These are phyloP conservation scores for Hymenoscyphus albidus DNA, from an alignment of 2,329 filamentous ascomycete species.

Conservation along the genomic window DNA sequence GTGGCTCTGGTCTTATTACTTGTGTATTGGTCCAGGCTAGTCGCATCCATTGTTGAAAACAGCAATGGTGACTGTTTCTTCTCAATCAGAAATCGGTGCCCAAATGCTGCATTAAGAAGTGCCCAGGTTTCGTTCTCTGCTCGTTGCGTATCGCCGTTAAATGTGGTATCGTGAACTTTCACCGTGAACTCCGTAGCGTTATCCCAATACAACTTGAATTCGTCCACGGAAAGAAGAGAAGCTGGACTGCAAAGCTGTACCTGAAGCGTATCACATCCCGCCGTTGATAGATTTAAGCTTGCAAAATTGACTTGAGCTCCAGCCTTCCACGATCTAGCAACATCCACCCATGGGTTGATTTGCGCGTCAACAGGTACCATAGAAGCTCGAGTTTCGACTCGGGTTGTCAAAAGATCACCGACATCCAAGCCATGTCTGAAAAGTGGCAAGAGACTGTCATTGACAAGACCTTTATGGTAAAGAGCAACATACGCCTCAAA, in stretches of 20 bases:
- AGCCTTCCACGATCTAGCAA: slow-evolving; percentile 42
- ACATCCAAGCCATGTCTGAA: slow-evolving; percentile 35
- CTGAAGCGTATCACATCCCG: slow-evolving; percentile 36
- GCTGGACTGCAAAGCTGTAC: slow-evolving; percentile 24
- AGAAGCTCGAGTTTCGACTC: slow-evolving; percentile 39
- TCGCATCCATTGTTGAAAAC: slow-evolving; percentile 17
- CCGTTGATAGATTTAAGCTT: slow-evolving; percentile 56
- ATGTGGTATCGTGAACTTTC: slow-evolving; percentile 44
- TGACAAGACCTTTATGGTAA: slow-evolving; percentile 67
- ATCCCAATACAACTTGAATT: slow-evolving; percentile 32
- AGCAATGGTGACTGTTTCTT: slow-evolving; percentile 19
- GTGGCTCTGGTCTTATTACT: neutral
- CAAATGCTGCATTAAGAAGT: slow-evolving; percentile 26
- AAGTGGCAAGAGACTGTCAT: slow-evolving; percentile 70
- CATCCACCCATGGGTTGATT: slow-evolving; percentile 38
- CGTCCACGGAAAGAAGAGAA: slow-evolving; percentile 19
- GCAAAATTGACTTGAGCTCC: slow-evolving; percentile 63
- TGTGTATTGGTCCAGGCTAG: neutral
- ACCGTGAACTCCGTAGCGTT: slow-evolving; percentile 22
- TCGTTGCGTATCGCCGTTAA: slow-evolving; percentile 43
- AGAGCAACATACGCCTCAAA: slow-evolving; percentile 74
- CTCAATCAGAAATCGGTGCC: slow-evolving; percentile 22
- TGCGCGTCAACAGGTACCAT: slow-evolving; percentile 35
- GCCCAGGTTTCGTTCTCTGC: slow-evolving; percentile 22
- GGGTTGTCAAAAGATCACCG: slow-evolving; percentile 53